These are phyloP conservation scores for Agrocybe chaxingu DNA, from an alignment of 768 basidiomycete genomes.

Conservation along the genomic window DNA sequence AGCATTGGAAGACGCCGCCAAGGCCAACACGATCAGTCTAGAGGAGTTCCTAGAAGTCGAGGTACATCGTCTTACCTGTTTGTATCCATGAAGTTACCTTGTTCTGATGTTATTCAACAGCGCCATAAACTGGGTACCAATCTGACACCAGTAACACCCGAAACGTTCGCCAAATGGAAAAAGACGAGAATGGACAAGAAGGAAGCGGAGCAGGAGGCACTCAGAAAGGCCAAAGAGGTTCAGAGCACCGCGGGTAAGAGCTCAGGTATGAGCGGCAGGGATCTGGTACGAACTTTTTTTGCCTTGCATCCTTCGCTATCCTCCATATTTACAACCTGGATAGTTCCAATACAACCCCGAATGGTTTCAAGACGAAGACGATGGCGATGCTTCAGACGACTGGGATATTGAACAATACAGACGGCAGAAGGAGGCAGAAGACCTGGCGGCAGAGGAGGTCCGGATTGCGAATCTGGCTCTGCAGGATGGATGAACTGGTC, in stretches of 20 bases:
- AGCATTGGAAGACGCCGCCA: constrained; percentile 86
- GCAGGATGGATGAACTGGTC: constrained; percentile 19
- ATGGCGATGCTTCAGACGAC: constrained; percentile 45
- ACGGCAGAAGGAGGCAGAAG: constrained; percentile 58
- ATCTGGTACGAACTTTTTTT: constrained; percentile 59
- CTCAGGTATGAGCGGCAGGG: constrained; percentile 91
- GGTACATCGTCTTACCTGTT: constrained; percentile 42
- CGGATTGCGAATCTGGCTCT: constrained; percentile 47
- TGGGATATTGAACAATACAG: constrained; percentile 65
- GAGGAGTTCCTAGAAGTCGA: constrained; percentile 98
- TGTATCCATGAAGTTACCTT: neutral
- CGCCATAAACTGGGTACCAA: constrained; percentile 91
- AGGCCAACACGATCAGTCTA: constrained; percentile 82
- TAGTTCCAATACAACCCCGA: constrained; percentile 96
- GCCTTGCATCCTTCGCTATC: neutral
- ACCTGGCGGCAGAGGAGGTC: constrained; percentile 48
- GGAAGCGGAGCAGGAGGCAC: constrained; percentile 78
- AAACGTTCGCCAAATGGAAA: constrained; percentile 94
- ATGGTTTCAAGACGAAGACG: constrained; percentile 83
- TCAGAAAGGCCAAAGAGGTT: constrained; percentile 77
- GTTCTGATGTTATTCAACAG: constrained; percentile 32
- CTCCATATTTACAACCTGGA: neutral
- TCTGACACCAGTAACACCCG: constrained; percentile 90
- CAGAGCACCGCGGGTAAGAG: constrained; percentile 86
- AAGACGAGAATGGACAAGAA: constrained; percentile 95